phyloP scores from a whole-genome alignment of 345 rosid genomes.

The Arabidopsis suecica region DNA sequence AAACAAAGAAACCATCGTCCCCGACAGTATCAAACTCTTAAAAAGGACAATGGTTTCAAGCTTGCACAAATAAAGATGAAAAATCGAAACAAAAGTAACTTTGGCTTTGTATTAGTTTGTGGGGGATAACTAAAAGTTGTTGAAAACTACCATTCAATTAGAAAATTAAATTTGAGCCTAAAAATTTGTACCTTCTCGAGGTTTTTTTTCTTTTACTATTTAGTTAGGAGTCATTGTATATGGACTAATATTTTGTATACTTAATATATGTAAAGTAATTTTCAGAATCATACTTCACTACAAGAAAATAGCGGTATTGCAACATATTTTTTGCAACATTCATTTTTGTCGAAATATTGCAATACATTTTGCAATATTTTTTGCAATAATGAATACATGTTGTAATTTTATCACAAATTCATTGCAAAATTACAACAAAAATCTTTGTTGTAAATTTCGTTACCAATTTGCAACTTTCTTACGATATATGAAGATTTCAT shows the following conservation, averaged over 20 bases:
- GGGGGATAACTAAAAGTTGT: neutral
- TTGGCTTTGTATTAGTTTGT: neutral
- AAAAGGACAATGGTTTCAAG: neutral
- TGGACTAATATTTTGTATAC: neutral
- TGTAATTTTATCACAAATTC: too few species aligned
- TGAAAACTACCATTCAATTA: neutral
- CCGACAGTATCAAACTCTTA: conserved; percentile 2
- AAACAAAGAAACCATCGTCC: neutral
- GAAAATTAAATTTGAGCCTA: neutral
- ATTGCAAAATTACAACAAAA: too few species aligned
- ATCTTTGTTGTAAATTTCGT: too few species aligned
- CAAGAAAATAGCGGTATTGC: too few species aligned
- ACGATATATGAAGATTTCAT: too few species aligned
- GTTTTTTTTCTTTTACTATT: neutral
- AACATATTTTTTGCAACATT: too few species aligned
- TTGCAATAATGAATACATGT: too few species aligned
- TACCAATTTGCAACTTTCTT: too few species aligned
- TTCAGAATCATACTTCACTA: neutral
- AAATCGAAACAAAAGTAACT: neutral
- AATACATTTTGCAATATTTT: too few species aligned
- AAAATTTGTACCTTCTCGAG: neutral
- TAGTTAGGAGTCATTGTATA: neutral
- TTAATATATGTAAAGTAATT: neutral
- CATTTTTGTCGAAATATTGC: too few species aligned
- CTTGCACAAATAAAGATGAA: neutral